Base-by-base conservation (phyloP, 2,329 filamentous ascomycete species). In the Sphaceloma murrayae region DNA sequence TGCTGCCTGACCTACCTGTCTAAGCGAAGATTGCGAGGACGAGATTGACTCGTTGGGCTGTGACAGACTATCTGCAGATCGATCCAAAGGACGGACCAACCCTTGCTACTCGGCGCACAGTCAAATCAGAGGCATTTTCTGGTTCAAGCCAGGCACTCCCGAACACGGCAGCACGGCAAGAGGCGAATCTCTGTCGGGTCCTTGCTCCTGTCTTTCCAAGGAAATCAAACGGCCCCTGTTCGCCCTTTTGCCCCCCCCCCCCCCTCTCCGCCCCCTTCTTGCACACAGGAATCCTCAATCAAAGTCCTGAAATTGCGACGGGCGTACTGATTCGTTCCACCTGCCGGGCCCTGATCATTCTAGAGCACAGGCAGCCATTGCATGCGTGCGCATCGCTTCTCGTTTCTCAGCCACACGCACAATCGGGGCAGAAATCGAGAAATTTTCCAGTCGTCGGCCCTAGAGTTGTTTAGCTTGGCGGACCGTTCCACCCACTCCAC, bases 321-420 rank as follows among this genome's bases (percentile, higher is more conserved):
- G 24, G 24, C 24, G 11, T 11, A 27, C 36, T 40, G 36, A 40
- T 40, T 40, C 36, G 36, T 40, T 40, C 36, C 36, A 40, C 30
- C 36, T 30, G 36, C 36, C 36, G 36, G 22, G 30, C 13, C 24
- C 36, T 30, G 36, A 30, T 26, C 36, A 40, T 40, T 26, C 26
- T 9, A 16, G 21, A 40, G 36, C 36, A 40, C 36, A 40, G 36
- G 36, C 36, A 40, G 36, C 36, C n/a, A 29, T 40, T 16, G 24
- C 24, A 27, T 40, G 27, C 36, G 36, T 40, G 36, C 36, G 18
- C 36, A 30, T 40, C 36, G 36, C 24, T 27, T 40, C 36, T 40
- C 36, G 36, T 40, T 40, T 30, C 36, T 40, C 36, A 40, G 36
- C 36, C 36, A 40, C 36, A 40, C 36, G 36, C 36, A 40, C 36